Evolutionary conservation across 2,329 filamentous ascomycete genomes (phyloP).

Genomic region (Epichloe typhina): DNA sequence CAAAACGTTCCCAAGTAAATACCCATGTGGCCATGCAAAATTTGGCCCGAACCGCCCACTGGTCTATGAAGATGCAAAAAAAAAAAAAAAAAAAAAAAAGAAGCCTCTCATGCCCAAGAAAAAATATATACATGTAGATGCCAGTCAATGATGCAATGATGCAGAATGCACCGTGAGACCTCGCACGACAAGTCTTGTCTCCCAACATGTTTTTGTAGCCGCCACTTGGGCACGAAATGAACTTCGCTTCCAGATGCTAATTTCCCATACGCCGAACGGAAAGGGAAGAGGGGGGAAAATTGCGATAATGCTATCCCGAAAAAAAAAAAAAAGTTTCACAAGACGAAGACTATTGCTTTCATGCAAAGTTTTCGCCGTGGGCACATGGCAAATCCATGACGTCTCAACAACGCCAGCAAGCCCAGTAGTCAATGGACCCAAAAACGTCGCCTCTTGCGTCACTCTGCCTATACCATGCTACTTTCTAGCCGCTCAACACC

Average conservation of each 20-base stretch:
- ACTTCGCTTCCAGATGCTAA: not conserved
- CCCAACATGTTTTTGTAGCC: not conserved
- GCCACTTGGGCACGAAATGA: not conserved
- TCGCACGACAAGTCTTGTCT: not conserved
- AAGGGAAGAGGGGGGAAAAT: not conserved
- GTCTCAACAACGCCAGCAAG: not conserved
- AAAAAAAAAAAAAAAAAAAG: not conserved
- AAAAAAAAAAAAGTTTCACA: not conserved
- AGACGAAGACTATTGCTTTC: not conserved
- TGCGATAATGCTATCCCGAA: not conserved
- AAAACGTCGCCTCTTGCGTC: not conserved
- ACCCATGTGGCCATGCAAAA: not conserved
- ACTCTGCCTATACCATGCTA: not conserved
- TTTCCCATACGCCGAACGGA: not conserved
- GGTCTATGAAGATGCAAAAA: not conserved
- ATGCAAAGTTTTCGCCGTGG: not conserved
- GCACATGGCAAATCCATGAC: not conserved
- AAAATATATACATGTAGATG: not conserved
- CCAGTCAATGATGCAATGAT: not conserved
- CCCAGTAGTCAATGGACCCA: not conserved
- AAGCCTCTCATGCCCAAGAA: not conserved
- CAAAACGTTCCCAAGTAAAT: not conserved
- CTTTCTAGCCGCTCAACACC: slow-evolving; percentile 48
- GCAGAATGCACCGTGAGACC: not conserved
- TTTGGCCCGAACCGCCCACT: not conserved